Percentiles rank a stretch among this genome's conserved stretches.
Evolutionary conservation across 75 land plant genomes (phyloP).

Genomic region (Pseudotsuga menziesii): DNA sequence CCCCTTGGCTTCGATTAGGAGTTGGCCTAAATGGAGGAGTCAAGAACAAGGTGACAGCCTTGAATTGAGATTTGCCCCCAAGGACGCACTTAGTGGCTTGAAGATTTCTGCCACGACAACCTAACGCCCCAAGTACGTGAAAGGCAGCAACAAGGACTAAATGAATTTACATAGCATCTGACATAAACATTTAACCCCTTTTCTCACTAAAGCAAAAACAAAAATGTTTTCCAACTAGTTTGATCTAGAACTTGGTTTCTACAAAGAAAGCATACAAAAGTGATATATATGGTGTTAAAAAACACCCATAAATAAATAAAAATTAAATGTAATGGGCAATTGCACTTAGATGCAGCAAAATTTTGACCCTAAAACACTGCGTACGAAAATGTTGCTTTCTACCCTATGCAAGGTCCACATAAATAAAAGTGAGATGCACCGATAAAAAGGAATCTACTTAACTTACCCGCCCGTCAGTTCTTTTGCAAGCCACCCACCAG

Average conservation of each 20-base stretch:
- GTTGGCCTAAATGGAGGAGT: too few relatives aligned
- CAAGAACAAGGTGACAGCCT: too few relatives aligned
- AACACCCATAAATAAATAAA: neutral
- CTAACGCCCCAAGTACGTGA: too few relatives aligned
- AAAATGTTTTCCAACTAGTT: too few relatives aligned
- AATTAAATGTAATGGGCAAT: neutral
- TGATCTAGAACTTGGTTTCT: too few relatives aligned
- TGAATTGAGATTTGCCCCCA: too few relatives aligned
- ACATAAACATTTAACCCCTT: neutral
- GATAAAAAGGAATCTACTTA: neutral
- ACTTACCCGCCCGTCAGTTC: constrained; percentile 86
- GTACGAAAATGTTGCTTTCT: neutral
- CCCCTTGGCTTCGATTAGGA: too few relatives aligned
- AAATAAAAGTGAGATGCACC: neutral
- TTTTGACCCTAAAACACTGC: neutral
- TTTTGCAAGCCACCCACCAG: constrained; percentile 97
- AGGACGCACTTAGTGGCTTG: too few relatives aligned
- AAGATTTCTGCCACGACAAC: too few relatives aligned
- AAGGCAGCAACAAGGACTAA: too few relatives aligned
- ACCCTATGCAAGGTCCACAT: neutral
- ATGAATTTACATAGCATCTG: too few relatives aligned
- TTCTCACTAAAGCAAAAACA: neutral
- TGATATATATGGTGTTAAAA: neutral
- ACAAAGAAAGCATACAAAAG: neutral
- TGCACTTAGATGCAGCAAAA: neutral